Evolutionary conservation across 352 stramenopile species (phyloP), one percentile per base, ranked within the genome.

Genomic region (Halophytophthora batemanensis): DNA sequence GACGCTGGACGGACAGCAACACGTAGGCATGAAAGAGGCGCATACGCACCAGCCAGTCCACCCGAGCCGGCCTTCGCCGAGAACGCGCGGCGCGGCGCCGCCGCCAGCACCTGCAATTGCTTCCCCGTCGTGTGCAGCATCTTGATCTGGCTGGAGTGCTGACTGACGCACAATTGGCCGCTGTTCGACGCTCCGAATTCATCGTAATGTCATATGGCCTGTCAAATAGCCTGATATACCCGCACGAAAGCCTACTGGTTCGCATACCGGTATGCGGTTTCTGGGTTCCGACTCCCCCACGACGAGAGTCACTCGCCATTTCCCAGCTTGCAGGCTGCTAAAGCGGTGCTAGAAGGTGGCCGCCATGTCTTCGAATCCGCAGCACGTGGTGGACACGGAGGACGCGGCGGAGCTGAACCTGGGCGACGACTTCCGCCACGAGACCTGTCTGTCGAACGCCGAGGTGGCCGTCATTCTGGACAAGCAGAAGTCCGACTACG

Each of bases 401-500:
- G 86, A 96, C 76, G 86, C 86, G 36, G 83, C 86, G 34, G 86
- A 96, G 77, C 73, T 96, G 42, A 93, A 89, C 62, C 65, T 96
- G 36, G 86, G 86, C 45, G 81, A 90, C 46, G 86, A 96, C 59
- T 96, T 96, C 65, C 77, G 87, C 56, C 72, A 90, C 50, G 85
- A 94, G 64, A 93, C 82, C 46, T 96, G 86, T 59, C 70, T 96
- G 47, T 93, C 85, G 3, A 96, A 96, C 47, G 86, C 86, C 28
- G 85, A 95, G 56, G 86, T 96, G 15, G 86, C 86, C 1, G 86
- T 96, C 14, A 93, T 95, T 49, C 69, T 96, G 31, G 84, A 96
- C 62, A 94, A 96, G 77, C 85, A 93, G 38, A 94, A 94, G 63
- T 78, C 73, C 29, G 82, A 95, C 64, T 96, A 95, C 69, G 86